Conservation (phyloP, 2,329 filamentous ascomycete species). For the Tetracladium maxilliforme region DNA sequence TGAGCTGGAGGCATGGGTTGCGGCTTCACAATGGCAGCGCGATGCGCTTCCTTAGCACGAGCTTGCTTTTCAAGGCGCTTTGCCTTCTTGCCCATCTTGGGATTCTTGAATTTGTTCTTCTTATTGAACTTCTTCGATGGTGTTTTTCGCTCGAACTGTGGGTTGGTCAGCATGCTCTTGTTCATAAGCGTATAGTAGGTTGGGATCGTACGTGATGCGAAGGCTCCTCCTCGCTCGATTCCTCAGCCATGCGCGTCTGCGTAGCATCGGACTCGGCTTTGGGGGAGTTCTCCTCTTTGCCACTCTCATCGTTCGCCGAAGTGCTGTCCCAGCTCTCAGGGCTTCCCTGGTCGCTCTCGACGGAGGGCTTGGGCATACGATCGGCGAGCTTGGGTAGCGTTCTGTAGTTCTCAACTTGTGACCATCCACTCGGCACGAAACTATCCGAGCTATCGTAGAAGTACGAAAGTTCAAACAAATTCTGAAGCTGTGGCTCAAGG, state of each 20-base stretch:
- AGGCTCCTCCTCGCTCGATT: constrained; percentile 37
- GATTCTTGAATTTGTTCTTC: constrained; percentile 6
- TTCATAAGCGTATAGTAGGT: too few relatives aligned
- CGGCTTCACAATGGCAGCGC: too few relatives aligned
- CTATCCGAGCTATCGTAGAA: constrained; percentile 34
- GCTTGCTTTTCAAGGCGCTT: constrained; percentile 3
- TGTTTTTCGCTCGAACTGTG: background rate
- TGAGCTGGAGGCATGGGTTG: too few relatives aligned
- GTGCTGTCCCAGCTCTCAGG: constrained; percentile 33
- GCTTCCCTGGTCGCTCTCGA: constrained; percentile 16
- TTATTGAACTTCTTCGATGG: background rate
- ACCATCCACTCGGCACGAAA: constrained; percentile 57
- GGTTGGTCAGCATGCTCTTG: too few relatives aligned
- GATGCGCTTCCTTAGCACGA: too few relatives aligned
- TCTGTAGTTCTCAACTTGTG: constrained; percentile 41
- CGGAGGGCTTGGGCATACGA: constrained; percentile 6
- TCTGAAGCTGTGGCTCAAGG: constrained; percentile 49
- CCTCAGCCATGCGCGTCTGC: constrained; percentile 42
- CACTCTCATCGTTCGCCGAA: constrained; percentile 31
- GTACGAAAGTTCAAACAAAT: constrained; percentile 65
- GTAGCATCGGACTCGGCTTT: constrained; percentile 2
- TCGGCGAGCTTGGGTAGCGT: constrained; percentile 34
- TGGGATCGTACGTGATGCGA: too few relatives aligned
- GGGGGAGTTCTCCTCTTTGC: constrained; percentile 12
- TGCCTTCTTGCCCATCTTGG: constrained; percentile 4